These are phyloP conservation scores for Candida nanaspora DNA, from an alignment of 805 yeast species.

Conservation along the genomic window DNA sequence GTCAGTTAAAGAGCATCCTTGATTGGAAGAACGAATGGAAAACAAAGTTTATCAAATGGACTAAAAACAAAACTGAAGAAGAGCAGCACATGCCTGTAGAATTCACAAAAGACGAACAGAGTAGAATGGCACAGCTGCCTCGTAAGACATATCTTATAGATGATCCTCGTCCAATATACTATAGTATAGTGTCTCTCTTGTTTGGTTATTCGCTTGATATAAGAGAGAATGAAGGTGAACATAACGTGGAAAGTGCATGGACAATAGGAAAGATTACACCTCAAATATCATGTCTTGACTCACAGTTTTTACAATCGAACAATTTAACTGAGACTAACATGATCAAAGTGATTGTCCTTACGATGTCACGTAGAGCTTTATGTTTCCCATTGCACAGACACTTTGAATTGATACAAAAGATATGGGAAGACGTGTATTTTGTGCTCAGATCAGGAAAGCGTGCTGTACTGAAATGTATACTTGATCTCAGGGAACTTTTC, in stretches of 20 bases:
- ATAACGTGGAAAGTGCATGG: conserved; percentile 89
- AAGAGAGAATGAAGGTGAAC: conserved; percentile 63
- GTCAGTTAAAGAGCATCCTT: conserved; percentile 36
- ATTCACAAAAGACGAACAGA: conserved; percentile 55
- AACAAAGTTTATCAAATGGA: conserved; percentile 39
- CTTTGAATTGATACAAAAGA: conserved; percentile 48
- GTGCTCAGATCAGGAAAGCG: conserved; percentile 65
- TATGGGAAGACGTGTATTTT: conserved; percentile 71
- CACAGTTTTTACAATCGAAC: conserved; percentile 35
- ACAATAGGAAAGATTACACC: conserved; percentile 83
- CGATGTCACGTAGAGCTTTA: conserved; percentile 66
- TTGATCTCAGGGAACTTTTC: conserved; percentile 64
- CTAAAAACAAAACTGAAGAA: conserved; percentile 28
- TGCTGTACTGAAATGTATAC: conserved; percentile 49
- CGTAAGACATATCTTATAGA: conserved; percentile 50
- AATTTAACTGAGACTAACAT: conserved; percentile 26
- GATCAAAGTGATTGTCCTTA: conserved; percentile 47
- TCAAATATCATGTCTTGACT: conserved; percentile 67
- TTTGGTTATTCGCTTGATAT: conserved; percentile 72
- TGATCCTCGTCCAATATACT: conserved; percentile 48
- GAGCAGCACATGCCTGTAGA: conserved; percentile 34
- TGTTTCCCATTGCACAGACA: conserved; percentile 76
- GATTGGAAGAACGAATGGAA: conserved; percentile 47
- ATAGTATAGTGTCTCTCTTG: conserved; percentile 56
- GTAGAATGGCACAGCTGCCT: conserved; percentile 65